Conservation (phyloP, 352 stramenopile genomes). For the Phytophthora citricola region DNA sequence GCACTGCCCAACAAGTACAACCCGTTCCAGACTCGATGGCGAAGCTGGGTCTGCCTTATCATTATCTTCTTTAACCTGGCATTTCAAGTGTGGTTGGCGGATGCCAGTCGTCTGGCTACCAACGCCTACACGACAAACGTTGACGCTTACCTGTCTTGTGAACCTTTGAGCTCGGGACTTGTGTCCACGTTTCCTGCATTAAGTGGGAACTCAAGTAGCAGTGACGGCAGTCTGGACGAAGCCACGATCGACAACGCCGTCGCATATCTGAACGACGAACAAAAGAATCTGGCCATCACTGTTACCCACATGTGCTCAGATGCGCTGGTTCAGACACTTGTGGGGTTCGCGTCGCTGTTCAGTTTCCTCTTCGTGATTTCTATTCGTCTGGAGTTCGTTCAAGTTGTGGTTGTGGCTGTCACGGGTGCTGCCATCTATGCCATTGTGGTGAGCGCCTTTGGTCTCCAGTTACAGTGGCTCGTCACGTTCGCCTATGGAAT, state of each 20-base stretch:
- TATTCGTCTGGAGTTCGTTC: constrained; percentile 89
- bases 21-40: constrained; percentile 79
- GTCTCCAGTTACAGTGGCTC: constrained; percentile 72
- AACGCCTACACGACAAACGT: constrained; percentile 53
- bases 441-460: constrained; percentile 60
- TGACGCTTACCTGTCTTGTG: constrained; percentile 47
- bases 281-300: constrained; percentile 41
- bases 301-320: constrained; percentile 64
- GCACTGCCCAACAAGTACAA: constrained; percentile 67
- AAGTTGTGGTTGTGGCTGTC: constrained; percentile 79
- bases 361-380: constrained; percentile 86
- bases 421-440: constrained; percentile 64
- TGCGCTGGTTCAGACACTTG: constrained; percentile 67
- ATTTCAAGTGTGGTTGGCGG: constrained; percentile 81
- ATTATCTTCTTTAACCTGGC: constrained; percentile 80
- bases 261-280: constrained; percentile 37
- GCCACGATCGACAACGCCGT: constrained; percentile 38
- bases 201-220: constrained; percentile 35
- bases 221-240: constrained; percentile 13
- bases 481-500: constrained; percentile 68
- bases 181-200: constrained; percentile 31
- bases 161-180: constrained; percentile 29
- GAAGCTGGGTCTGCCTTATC: constrained; percentile 75
- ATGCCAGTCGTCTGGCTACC: constrained; percentile 61
- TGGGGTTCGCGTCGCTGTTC: constrained; percentile 76